Base-by-base conservation (phyloP, 2,329 filamentous ascomycete genomes). In the Fusarium cyanostomum region DNA sequence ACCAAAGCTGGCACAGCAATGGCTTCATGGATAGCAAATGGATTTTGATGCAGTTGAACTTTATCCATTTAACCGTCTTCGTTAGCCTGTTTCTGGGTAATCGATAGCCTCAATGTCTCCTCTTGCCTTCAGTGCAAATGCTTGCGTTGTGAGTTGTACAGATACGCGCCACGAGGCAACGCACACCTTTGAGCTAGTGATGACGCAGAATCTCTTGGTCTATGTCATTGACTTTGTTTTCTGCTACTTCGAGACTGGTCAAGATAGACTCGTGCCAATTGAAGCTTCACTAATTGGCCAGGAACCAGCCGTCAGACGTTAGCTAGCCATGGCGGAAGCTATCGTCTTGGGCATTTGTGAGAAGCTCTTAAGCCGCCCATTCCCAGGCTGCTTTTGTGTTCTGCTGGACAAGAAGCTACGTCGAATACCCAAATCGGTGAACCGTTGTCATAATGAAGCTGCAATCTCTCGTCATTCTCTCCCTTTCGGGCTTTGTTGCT, bases 181-280 rank as follows among this genome's bases (percentile, higher is more conserved):
- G 18, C 38, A 46, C 43, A 48, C 26, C 39, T 41, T 59, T 49
- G 56, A 35, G 18, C 64, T 63, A 68, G 46, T 66, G 54, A 58
- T 54, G 64, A 39, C 30, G 58, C 59, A 5, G 8, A 21, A 50
- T 6, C 13, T 51, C 62, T 68, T 68, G 65, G 65, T 63, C 58
- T 59, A 68, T 66, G 65, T 67, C 60, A 69, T 65, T 65, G 66
- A 67, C 60, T 69, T 56, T 67, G 38, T 38, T 60, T 27, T 44
- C 13, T 24, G 43, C 46, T 48, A n/a, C 38, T 33, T 49, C 12
- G 42, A 59, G 59, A 46, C 30, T 61, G 56, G 64, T 55, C 43
- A 26, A 50, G 8, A 33, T 34, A 52, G 31, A 34, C 46, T 56
- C 49, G 44, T 64, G 58, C 42, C 44, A 11, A 33, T 11, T 33